Evolutionary conservation across 257 asterid genomes (phyloP), one percentile per base, ranked within the genome.

Genomic region (Salvia rosmarinus): DNA sequence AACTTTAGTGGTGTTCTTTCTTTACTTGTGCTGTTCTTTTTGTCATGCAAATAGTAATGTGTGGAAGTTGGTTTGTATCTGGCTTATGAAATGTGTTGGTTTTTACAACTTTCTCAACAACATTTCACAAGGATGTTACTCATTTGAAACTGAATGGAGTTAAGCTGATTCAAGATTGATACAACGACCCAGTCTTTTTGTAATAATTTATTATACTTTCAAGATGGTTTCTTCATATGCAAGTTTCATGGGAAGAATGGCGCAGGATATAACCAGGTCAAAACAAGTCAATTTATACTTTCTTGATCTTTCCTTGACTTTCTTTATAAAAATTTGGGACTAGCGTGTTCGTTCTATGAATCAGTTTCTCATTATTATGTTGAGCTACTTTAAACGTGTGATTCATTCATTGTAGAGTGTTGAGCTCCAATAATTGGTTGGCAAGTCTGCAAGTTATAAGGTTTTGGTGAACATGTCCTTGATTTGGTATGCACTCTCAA

Each of bases 301-400:
- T 34, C 20, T 25, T 32, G 35, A 23, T 74, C 75, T 46, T 49
- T 73, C 3, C 71, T 51, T 37, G 65, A 56, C 14, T n/a, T 11
- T 11, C 52, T 68, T 16, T 51, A 21, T 13, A n/a, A 74, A 49
- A 49, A 51, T 37, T 34, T 11, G 17, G 9, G n/a, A 42, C 42
- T 34, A 4, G 32, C 65, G 32, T 46, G 68, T 9, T 44, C 43
- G 12, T 49, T 68, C n/a, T 40, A 14, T 61, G 6, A 19, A 42
- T 21, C 67, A 51, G 13, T 68, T 40, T 51, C 54, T 30, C 2
- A 63, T 17, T 17, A 10, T 23, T 14, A 21, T 5, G 6, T 23
- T 21, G 14, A 57, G 7, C 23, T 71, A 25, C n/a, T 60, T 34
- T 40, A 17, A 23, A 47, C 30, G 5, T 11, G 3, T 66, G 32